Base-by-base conservation (phyloP, 306 rosid species). In the Quercus engelmannii region DNA sequence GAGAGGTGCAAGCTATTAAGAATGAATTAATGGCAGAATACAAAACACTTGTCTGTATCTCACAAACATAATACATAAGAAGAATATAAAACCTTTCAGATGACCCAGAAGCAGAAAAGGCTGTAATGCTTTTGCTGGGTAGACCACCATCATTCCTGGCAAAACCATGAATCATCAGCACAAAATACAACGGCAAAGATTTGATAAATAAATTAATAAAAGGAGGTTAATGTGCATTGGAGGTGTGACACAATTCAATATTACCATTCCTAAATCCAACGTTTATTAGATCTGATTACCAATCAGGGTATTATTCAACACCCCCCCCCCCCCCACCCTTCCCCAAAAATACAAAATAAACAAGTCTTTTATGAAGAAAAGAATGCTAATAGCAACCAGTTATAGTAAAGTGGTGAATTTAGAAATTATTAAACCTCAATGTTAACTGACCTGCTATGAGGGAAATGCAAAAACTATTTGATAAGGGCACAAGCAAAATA, bases 31-130 rank as follows among this genome's bases (percentile, higher is more conserved):
- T 59, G 18, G 17, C 18, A 59, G 65, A 21, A 59, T 23, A 5
- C 15, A 23, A 58, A 59, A 59, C 26, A 12, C 6, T 20, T 59
- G 20, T 58, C 51, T 63, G 26, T 58, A 71, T 70, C 71, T 62
- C 74, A 63, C 76, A 69, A 83, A 68, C 28, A 35, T 78, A 63
- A 57, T 26, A 76, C 55, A 77, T 56, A 57, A 57, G 21, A 83
- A 19, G 80, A 72, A 82, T 58, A 78, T 61, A 64, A 70, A 79
- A 93, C 98, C 99, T 93, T 81, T 95, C 96, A 80, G 97, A 89
- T 79, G 94, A 90, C 75, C 97, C 94, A 79, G 90, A 51, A 70
- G 89, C 85, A 74, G 97, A 76, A 64, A 90, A 61, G 73, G 88
- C 71, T 6, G 82, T 76, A 33, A 88, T 84, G 84, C 80, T 88